Evolutionary conservation across 805 yeast species (phyloP).

Genomic region (Lipomyces chichibuensis): DNA sequence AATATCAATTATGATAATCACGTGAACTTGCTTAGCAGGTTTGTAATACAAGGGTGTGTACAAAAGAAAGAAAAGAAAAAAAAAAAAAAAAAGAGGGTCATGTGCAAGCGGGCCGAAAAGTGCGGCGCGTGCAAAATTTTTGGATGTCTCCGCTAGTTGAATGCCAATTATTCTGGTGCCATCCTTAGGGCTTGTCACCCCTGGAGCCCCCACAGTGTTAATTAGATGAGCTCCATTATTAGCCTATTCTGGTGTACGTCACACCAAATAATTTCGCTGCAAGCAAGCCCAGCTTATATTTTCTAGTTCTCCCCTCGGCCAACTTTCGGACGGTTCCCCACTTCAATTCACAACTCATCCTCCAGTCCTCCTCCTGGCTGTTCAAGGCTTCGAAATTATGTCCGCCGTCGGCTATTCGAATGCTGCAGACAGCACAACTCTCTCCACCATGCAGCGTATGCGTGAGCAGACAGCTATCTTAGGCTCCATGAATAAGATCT

Average conservation of each 20-base stretch:
- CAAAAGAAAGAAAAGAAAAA: not conserved
- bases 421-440: slow-evolving; percentile 24
- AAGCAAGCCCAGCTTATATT: not conserved
- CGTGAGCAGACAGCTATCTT: slow-evolving; percentile 47
- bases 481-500: slow-evolving; percentile 56
- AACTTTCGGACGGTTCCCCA: not conserved
- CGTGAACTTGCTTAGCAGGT: not conserved
- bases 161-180: not conserved
- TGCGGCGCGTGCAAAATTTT: not conserved
- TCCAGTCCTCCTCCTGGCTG: not conserved
- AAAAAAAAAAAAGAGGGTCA: not conserved
- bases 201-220: too few relatives aligned
- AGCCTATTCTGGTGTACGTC: not conserved
- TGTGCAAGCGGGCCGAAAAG: not conserved
- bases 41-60: too few relatives aligned
- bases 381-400: slow-evolving; percentile 11
- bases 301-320: not conserved
- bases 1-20: not conserved
- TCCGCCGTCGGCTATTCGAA: slow-evolving; percentile 14
- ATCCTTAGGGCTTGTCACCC: not conserved
- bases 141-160: not conserved
- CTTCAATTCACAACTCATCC: not conserved
- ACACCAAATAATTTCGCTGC: not conserved
- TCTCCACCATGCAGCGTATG: slow-evolving; percentile 36
- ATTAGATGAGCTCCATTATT: not conserved